Evolutionary conservation across 495 filamentous ascomycete genomes (phyloP), one percentile per base, ranked within the genome.

Genomic region (Umbilicaria muhlenbergii): DNA sequence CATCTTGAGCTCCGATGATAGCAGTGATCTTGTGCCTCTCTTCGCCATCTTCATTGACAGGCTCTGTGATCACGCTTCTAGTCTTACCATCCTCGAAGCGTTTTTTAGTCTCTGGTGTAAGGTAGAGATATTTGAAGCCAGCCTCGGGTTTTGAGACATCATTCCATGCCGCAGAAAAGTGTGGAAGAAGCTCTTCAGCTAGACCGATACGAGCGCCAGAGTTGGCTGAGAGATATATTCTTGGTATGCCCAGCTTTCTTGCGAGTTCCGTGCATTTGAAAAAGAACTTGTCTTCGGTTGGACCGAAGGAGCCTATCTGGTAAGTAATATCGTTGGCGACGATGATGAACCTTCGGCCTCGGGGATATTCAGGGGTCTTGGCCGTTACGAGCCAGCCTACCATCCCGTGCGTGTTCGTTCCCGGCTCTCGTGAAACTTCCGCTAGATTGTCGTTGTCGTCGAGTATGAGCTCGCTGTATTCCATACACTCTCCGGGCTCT

Each of bases 271-370:
- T 94, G 65, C 91, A 98, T 73, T 95, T 95, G 69, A 86, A 78
- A 78, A 98, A 98, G 77, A 94, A 98, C 51, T 83, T 82, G 62
- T 98, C 91, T 67, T 98, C 91, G 62, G 76, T 75, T 14, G 91
- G 91, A 41, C 91, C 91, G 62, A 98, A 98, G 13, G 86, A 94
- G 54, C 91, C 91, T 53, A 96, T 98, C 70, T 91, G 91, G 71
- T 84, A 96, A 17, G 91, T 98, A 63, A 98, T 96, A 58, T 98
- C 91, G 70, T 98, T 98, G 72, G 91, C 86, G 43, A 98, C 80
- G 49, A 98, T 84, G 58, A 98, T 72, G 63, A 96, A 96, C 54
- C 84, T 80, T 42, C 91, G 72, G 44, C 91, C 91, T 47, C 78
- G 73, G 36, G 91, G 91, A 57, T 96, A 98, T 61, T 98, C 91